These are phyloP conservation scores for Mucor piriformis DNA, from an alignment of 371 early-diverging fungal species.

Conservation along the genomic window DNA sequence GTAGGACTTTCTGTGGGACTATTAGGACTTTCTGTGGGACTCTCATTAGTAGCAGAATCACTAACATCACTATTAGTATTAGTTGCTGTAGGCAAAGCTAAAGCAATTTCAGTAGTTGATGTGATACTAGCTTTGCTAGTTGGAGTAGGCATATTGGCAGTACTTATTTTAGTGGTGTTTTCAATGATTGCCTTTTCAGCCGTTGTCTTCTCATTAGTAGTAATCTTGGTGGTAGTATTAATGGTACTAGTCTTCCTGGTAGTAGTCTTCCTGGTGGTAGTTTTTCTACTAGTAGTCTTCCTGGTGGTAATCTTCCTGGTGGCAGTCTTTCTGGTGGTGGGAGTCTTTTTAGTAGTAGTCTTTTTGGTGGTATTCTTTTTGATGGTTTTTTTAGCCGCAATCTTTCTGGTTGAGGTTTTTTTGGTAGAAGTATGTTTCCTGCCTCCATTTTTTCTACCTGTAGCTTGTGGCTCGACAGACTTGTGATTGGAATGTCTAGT, in stretches of 20 bases:
- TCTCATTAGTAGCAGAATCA: neutral
- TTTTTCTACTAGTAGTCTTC: neutral
- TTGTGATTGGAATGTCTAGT: neutral
- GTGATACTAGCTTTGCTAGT: neutral
- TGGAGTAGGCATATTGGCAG: neutral
- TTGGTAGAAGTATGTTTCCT: neutral
- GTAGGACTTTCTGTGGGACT: no score
- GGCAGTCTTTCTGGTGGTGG: neutral
- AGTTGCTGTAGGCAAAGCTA: neutral
- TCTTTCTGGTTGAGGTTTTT: neutral
- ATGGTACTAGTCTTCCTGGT: conserved; percentile 1
- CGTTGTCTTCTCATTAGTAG: neutral
- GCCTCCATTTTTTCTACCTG: no score
- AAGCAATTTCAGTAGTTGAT: neutral
- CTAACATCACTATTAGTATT: neutral
- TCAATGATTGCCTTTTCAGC: neutral
- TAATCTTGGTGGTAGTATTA: neutral
- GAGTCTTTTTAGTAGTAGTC: neutral
- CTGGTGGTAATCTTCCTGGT: neutral
- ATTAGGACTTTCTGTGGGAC: no score
- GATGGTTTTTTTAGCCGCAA: neutral
- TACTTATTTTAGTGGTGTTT: neutral
- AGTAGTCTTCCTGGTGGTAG: neutral
- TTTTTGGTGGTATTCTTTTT: neutral
- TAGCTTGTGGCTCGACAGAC: neutral